phyloP scores from a whole-genome alignment of 805 yeast genomes.

The Zygosaccharomyces kombuchaensis region DNA sequence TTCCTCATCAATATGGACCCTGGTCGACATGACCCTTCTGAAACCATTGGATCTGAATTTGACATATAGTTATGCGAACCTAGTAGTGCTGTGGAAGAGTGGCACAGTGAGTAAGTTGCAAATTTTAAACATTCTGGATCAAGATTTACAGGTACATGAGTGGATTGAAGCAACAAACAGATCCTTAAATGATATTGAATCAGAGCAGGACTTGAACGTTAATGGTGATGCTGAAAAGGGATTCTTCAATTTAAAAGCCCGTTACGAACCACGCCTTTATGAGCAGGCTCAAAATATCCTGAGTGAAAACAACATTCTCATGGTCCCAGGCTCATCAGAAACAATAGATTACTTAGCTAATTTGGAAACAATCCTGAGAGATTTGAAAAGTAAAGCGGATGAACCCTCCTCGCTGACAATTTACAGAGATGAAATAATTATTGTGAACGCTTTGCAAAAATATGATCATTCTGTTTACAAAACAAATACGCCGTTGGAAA shows the following conservation, averaged over 20 bases:
- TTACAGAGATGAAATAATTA: conserved; percentile 32
- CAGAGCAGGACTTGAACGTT: conserved; percentile 41
- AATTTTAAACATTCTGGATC: conserved; percentile 30
- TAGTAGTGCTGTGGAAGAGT: conserved; percentile 58
- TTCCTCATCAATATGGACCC: conserved; percentile 31
- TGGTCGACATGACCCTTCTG: conserved; percentile 28
- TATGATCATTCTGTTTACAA: conserved; percentile 31
- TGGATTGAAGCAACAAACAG: conserved; percentile 30
- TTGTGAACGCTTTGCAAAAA: conserved; percentile 32
- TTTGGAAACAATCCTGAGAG: conserved; percentile 68
- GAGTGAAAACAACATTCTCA: conserved; percentile 22
- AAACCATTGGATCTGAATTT: conserved; percentile 23
- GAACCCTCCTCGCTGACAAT: conserved; percentile 55
- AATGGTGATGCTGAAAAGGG: conserved; percentile 46
- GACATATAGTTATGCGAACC: conserved; percentile 26
- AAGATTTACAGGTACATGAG: conserved; percentile 19
- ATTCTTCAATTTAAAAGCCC: conserved; percentile 46
- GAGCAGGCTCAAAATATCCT: conserved; percentile 40
- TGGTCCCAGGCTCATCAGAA: conserved; percentile 23
- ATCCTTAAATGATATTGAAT: conserved; percentile 31
- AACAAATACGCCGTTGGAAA: conserved; percentile 28
- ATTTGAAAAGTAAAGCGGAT: conserved; percentile 54
- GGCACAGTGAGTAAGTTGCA: conserved; percentile 50
- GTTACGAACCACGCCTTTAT: conserved; percentile 50
- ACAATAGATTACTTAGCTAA: conserved; percentile 57